Evolutionary conservation across 176 grass and related monocot species (phyloP).

Genomic region (Olyra latifolia): DNA sequence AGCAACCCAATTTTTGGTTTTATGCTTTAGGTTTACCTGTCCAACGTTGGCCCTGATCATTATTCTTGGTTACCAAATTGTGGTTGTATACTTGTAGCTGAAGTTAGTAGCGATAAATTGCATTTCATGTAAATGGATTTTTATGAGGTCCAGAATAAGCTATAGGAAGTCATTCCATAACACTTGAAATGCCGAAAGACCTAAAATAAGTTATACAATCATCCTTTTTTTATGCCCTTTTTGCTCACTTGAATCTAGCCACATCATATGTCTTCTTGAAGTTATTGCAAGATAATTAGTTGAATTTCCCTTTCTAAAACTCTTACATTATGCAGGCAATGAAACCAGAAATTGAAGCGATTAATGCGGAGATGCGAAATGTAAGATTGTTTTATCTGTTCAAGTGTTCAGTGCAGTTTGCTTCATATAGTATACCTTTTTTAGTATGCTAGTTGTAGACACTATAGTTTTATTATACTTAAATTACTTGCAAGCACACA

Average conservation of each 20-base stretch:
- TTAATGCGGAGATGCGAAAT: slow-evolving; percentile 56
- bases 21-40: background rate
- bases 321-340: slow-evolving; percentile 46
- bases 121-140: background rate
- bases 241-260: background rate
- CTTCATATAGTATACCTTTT: background rate
- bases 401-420: background rate
- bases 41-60: background rate
- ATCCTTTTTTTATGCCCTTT: background rate
- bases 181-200: background rate
- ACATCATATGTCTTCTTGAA: background rate
- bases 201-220: background rate
- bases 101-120: background rate
- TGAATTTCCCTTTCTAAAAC: background rate
- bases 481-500: background rate
- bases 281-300: background rate
- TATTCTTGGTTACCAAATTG: background rate
- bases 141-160: background rate
- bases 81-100: background rate
- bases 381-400: slow-evolving; percentile 40
- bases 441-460: background rate
- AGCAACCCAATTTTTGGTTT: background rate
- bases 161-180: background rate
- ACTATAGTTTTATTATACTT: background rate
- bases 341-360: slow-evolving; percentile 71